Conservation (phyloP, 225 moss, liverwort and hornwort species). For the Bryoerythrophyllum caledonicum region DNA sequence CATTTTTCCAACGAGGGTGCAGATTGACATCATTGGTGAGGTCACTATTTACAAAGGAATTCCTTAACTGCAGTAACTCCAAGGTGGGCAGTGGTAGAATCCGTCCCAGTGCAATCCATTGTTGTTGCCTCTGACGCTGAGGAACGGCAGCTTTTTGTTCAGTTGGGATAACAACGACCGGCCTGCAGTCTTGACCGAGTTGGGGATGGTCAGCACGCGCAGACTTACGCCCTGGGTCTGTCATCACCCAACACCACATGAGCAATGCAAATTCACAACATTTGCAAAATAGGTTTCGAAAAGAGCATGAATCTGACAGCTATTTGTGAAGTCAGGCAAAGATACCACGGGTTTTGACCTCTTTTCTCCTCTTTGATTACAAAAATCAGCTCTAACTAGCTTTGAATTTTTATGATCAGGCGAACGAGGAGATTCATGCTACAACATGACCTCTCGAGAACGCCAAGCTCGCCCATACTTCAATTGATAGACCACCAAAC, state of each 20-base stretch:
- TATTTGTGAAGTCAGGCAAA: too few species aligned
- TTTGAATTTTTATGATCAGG: too few species aligned
- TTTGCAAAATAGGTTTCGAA: background rate
- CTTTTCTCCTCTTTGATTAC: too few species aligned
- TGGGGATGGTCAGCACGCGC: slow-evolving; percentile 54
- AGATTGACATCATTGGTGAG: too few species aligned
- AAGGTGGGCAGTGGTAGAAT: slow-evolving; percentile 51
- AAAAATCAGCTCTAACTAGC: too few species aligned
- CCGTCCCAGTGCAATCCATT: slow-evolving; percentile 55
- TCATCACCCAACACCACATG: slow-evolving; percentile 29
- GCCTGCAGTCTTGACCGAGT: slow-evolving; percentile 35
- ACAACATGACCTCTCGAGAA: too few species aligned
- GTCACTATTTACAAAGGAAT: background rate
- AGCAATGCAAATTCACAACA: slow-evolving; percentile 12
- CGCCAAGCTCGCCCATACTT: too few species aligned
- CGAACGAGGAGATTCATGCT: too few species aligned
- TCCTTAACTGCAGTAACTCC: slow-evolving; percentile 43
- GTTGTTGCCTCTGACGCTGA: slow-evolving; percentile 48
- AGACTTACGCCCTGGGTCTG: slow-evolving; percentile 40
- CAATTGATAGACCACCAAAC: too few species aligned
- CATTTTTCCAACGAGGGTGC: too few species aligned
- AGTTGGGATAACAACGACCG: slow-evolving; percentile 29
- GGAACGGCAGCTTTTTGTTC: slow-evolving; percentile 39
- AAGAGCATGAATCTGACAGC: background rate
- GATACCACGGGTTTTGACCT: too few species aligned